Evolutionary conservation across 108 stramenopile genomes (phyloP), one percentile per base, ranked within the genome.

Genomic region (Nannochloropsis gaditana): DNA sequence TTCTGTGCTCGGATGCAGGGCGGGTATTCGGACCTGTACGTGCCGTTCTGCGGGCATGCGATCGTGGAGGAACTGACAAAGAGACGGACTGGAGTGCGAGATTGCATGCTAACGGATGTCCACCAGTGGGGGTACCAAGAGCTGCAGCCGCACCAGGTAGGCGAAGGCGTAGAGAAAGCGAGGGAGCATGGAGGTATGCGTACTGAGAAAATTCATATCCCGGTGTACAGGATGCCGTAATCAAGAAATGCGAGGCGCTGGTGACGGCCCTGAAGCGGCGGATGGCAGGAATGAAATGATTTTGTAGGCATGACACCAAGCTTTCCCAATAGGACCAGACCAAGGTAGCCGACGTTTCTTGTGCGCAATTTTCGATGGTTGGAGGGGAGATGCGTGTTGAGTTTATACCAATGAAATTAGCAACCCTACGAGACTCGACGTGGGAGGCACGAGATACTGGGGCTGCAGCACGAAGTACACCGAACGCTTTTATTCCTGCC

Each of bases 11-110:
- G 31, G 31, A 31, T 31, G 31, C 31, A 73, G 59, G 59, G 59
- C 4, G 59, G 59, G 11, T 90, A 88, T 43, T 85, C 84, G 10
- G 85, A 91, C 42, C 83, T 90, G 9, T 91, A 91, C 80, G 90
- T 90, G 11, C 92, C 92, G 3, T 92, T 86, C 44, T 92, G 91
- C 45, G 90, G 89, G 3, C 80, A 91, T 15, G 79, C 87, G 2
- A 86, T 92, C 19, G 44, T 90, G 21, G 91, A 91, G 82, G 90
- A 45, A 15, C 42, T 91, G 43, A 79, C 80, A 41, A 90, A 90
- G 17, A 6, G 73, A 0, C 21, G 80, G 19, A 41, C 80, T 11
- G 59, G n/a, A n/a, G 59, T 73, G 43, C 21, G 19, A 9, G 86
- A 86, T 45, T 43, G 42, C 21, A 44, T 82, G 31, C 42, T 86